phyloP scores from a whole-genome alignment of 257 asterid species.

The Hygrophila difformis region DNA sequence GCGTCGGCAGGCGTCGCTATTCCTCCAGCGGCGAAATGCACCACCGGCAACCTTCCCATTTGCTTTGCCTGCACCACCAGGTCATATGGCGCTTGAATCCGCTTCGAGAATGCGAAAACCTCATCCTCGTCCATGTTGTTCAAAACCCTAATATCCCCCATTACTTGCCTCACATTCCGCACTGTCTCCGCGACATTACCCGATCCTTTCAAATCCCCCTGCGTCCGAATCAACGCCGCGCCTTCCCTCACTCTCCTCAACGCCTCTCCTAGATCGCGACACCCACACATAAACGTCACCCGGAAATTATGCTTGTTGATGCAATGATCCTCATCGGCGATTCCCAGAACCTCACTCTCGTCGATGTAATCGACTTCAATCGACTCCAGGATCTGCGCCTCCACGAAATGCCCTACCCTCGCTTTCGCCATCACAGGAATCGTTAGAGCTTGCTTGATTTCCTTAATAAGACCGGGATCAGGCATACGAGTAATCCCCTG shows the following conservation, averaged over 20 bases:
- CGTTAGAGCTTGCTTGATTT: constrained; percentile 53
- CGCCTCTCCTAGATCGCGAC: constrained; percentile 81
- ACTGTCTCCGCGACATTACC: constrained; percentile 53
- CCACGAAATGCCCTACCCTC: constrained; percentile 83
- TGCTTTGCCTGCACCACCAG: constrained; percentile 76
- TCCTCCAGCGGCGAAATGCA: constrained; percentile 89
- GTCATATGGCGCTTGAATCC: constrained; percentile 64
- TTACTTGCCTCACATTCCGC: constrained; percentile 55
- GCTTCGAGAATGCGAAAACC: constrained; percentile 60
- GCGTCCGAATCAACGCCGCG: constrained; percentile 70
- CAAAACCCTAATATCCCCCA: constrained; percentile 63
- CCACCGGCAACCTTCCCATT: constrained; percentile 85
- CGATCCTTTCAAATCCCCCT: constrained; percentile 47
- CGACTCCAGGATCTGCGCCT: constrained; percentile 74
- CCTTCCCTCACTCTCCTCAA: constrained; percentile 76
- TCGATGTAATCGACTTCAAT: constrained; percentile 73
- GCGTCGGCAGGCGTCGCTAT: constrained; percentile 80
- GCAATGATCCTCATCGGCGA: constrained; percentile 66
- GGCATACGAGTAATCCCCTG: constrained; percentile 73
- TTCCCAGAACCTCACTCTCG: constrained; percentile 54
- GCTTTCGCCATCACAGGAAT: constrained; percentile 65
- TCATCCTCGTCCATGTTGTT: constrained; percentile 86
- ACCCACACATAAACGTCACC: constrained; percentile 61
- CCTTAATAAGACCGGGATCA: constrained; percentile 64
- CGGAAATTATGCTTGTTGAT: constrained; percentile 73